Evolutionary conservation across 345 rosid genomes (phyloP), one percentile per base, ranked within the genome.

Genomic region (Hibiscus tridactylites): DNA sequence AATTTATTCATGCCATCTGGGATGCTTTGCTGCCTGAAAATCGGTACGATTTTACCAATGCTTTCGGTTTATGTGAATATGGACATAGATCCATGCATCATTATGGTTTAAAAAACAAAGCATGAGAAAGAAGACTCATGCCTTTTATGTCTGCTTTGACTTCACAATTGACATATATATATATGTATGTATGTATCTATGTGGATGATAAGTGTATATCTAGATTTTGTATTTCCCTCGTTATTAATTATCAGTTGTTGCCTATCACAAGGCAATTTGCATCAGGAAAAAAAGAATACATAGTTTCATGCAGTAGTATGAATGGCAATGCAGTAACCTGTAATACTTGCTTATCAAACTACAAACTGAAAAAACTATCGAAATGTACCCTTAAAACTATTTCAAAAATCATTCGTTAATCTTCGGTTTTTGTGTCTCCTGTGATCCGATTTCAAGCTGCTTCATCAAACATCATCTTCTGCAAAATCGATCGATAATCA

Each of bases 21-120:
- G 85, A 74, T 85, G 90, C 85, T 87, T 83, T 44, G 79, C 84
- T 35, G 58, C 82, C 69, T 85, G 76, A 85, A 73, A 84, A 53
- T 67, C 19, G 58, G 71, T 29, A 46, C 59, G 16, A 56, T 56
- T 56, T 28, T 67, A 49, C 4, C 24, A 49, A 49, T 67, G 71
- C 59, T 67, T 58, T 58, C 12, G 7, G 33, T 58, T 65, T 47
- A 31, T 47, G 57, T 66, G 16, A 67, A 67, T 67, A 29, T 67
- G 71, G 71, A 28, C 58, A 47, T 26, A 47, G 33, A 49, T 49
- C 3, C 24, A 47, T 67, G 58, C 71, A 47, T 29, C 29, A 8
- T 67, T 39, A 39, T 39, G 57, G 71, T 47, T 1, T 3, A 15
- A 13, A 21, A 46, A 39, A 8, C 44, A 39, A 39, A 39, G 44